A percentile compares a stretch with the other conserved stretches of the same genome.
Conservation (phyloP, 139 green algal species). For the Pedinophyceae sp. region DNA sequence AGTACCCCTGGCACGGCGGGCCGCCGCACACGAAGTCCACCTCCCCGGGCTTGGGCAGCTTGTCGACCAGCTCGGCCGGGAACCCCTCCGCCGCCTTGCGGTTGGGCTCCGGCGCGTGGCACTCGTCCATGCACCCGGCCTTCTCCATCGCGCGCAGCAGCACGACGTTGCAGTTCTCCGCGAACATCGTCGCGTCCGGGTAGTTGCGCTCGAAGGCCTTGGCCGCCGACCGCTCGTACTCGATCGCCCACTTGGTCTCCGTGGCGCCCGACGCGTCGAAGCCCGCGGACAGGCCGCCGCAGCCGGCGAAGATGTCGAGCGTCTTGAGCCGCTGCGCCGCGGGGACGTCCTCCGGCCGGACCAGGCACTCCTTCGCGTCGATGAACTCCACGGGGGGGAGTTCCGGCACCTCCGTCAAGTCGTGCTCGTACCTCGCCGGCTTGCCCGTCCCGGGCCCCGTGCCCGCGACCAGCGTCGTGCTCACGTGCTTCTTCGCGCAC, state of each 20-base stretch:
- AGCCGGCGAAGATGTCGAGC: conserved; percentile 96
- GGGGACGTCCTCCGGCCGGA: too few species aligned
- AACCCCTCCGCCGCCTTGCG: conserved; percentile 15
- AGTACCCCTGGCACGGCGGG: conserved; percentile 93
- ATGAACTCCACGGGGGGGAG: too few species aligned
- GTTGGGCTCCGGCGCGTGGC: conserved; percentile 31
- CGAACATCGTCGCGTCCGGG: conserved; percentile 55
- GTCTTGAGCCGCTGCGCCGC: conserved; percentile 28
- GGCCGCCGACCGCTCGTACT: conserved; percentile 79
- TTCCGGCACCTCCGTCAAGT: too few species aligned
- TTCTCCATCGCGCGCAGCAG: conserved; percentile 67
- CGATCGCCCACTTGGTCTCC: conserved; percentile 75
- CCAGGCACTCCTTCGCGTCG: too few species aligned
- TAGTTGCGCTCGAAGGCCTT: conserved; percentile 84
- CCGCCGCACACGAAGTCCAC: conserved; percentile 93
- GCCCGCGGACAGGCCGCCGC: conserved; percentile 81
- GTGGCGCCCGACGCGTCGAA: conserved; percentile 73
- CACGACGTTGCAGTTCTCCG: conserved; percentile 88
- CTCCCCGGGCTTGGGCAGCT: conserved; percentile 59
- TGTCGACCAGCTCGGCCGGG: conserved; percentile 12
- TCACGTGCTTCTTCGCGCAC: too few species aligned
- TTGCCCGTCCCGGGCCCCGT: conserved; percentile 17
- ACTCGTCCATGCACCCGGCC: conserved; percentile 40
- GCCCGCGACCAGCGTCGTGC: too few species aligned
- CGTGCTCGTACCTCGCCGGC: conserved; percentile 8